These are phyloP conservation scores for Cichorium intybus DNA, from an alignment of 140 eudicot genomes.

Conservation along the genomic window DNA sequence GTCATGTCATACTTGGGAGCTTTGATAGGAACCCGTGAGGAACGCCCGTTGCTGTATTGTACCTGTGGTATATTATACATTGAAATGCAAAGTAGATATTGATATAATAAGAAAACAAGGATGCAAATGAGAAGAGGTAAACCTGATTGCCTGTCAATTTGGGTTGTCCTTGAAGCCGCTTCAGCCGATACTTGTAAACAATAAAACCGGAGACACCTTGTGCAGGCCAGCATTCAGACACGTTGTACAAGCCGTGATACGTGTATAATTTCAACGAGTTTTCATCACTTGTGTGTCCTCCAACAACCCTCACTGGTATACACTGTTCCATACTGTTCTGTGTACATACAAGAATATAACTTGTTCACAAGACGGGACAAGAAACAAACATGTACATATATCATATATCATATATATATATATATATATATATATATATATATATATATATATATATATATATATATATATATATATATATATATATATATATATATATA, in stretches of 20 bases:
- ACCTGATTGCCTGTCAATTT: slow-evolving; percentile 34
- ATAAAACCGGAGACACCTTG: slow-evolving; percentile 20
- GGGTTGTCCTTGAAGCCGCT: slow-evolving; percentile 42
- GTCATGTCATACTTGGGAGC: slow-evolving; percentile 30
- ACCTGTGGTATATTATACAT: slow-evolving; percentile 21
- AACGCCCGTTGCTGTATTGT: slow-evolving; percentile 25
- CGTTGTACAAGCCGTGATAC: slow-evolving; percentile 40
- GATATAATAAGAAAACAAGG: too few species aligned
- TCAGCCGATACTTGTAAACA: slow-evolving; percentile 26
- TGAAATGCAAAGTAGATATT: neutral
- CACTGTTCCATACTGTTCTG: slow-evolving; percentile 50
- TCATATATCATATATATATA: too few species aligned
- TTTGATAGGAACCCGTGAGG: slow-evolving; percentile 27
- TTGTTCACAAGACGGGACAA: neutral
- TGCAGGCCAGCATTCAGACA: slow-evolving; percentile 25
- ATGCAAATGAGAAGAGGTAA: too few species aligned
- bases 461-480: too few species aligned
- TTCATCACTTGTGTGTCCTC: slow-evolving; percentile 21
- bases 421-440: too few species aligned
- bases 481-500: too few species aligned
- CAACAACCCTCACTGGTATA: slow-evolving; percentile 47
- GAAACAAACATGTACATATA: too few species aligned
- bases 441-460: too few species aligned
- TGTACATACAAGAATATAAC: neutral
- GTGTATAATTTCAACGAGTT: slow-evolving; percentile 21